A percentile compares a stretch with the other conserved stretches of the same genome.
Conservation (phyloP, 2,329 filamentous ascomycete species). For the Venturia asperata region DNA sequence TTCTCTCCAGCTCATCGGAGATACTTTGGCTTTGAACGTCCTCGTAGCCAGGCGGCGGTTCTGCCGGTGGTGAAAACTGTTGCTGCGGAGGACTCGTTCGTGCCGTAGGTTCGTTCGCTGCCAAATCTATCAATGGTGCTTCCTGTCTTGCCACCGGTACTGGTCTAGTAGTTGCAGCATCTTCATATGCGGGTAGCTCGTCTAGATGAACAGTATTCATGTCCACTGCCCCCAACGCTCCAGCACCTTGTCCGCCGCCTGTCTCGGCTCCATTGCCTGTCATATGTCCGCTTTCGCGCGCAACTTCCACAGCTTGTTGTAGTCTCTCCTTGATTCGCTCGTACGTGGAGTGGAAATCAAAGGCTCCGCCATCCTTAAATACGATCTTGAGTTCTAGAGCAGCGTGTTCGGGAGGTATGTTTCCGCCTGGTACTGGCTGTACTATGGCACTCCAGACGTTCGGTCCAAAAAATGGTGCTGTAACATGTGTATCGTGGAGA, state of each 20-base stretch:
- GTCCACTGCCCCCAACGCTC: constrained; percentile 44
- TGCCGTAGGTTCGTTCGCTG: neutral
- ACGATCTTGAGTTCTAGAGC: constrained; percentile 75
- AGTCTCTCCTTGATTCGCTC: constrained; percentile 79
- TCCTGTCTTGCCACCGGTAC: neutral
- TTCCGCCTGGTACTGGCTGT: constrained; percentile 74
- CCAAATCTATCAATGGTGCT: constrained; percentile 10
- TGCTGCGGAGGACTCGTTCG: constrained; percentile 18
- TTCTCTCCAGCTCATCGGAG: constrained; percentile 61
- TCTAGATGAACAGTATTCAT: constrained; percentile 68
- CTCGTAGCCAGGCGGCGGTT: constrained; percentile 86
- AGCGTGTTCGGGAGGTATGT: constrained; percentile 66
- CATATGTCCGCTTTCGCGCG: constrained; percentile 53
- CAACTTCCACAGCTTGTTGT: constrained; percentile 70
- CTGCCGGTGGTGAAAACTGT: constrained; percentile 50
- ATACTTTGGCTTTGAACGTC: constrained; percentile 79
- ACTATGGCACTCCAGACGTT: constrained; percentile 82
- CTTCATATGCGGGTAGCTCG: constrained; percentile 79
- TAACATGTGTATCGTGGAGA: constrained; percentile 76
- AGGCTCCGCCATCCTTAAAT: constrained; percentile 93
- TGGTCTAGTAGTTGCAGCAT: constrained; percentile 25
- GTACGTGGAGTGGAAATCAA: constrained; percentile 77
- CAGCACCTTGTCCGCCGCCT: constrained; percentile 30
- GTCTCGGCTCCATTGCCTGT: constrained; percentile 37
- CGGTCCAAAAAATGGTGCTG: constrained; percentile 84